phyloP scores from a whole-genome alignment of 2,329 filamentous ascomycete genomes.

The Akanthomyces dipterigenus region DNA sequence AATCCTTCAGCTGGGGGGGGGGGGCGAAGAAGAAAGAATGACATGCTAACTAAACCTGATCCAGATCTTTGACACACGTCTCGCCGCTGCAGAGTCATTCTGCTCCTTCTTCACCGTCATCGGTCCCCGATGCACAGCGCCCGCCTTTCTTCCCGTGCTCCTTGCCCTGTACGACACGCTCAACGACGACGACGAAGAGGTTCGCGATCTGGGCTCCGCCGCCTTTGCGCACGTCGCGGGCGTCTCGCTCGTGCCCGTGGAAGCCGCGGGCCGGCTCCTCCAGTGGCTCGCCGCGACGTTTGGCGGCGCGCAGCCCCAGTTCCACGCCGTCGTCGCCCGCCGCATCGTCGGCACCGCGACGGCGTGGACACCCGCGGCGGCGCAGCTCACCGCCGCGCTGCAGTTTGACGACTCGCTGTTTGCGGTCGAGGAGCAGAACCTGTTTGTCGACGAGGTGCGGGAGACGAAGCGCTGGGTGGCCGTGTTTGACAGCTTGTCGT shows the following conservation, averaged over 20 bases:
- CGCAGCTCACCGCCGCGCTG: slow-evolving; percentile 39
- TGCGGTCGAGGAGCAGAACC: slow-evolving; percentile 83
- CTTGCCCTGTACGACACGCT: slow-evolving; percentile 67
- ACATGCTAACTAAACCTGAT: not conserved
- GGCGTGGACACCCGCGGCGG: slow-evolving; percentile 23
- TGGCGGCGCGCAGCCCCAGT: slow-evolving; percentile 24
- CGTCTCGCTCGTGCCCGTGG: slow-evolving; percentile 37
- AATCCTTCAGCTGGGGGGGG: not conserved
- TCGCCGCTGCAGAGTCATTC: slow-evolving; percentile 52
- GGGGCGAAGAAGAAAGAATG: no score
- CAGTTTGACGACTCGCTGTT: slow-evolving; percentile 66
- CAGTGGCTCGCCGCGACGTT: slow-evolving; percentile 34
- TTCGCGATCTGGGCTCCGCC: slow-evolving; percentile 58
- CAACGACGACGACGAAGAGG: slow-evolving; percentile 88
- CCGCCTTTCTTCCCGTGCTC: slow-evolving; percentile 47
- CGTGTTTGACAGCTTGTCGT: slow-evolving; percentile 32
- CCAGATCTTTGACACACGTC: slow-evolving; percentile 58
- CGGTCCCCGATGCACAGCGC: slow-evolving; percentile 16
- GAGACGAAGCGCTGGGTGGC: slow-evolving; percentile 65
- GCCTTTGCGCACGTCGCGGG: slow-evolving; percentile 42
- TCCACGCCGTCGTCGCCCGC: slow-evolving; percentile 33
- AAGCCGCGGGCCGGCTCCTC: slow-evolving; percentile 40
- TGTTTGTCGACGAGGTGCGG: slow-evolving; percentile 78
- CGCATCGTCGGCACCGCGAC: slow-evolving; percentile 31
- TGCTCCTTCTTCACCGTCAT: slow-evolving; percentile 38